These are phyloP conservation scores for Cicer arietinum DNA, from an alignment of 306 rosid genomes.

Conservation along the genomic window DNA sequence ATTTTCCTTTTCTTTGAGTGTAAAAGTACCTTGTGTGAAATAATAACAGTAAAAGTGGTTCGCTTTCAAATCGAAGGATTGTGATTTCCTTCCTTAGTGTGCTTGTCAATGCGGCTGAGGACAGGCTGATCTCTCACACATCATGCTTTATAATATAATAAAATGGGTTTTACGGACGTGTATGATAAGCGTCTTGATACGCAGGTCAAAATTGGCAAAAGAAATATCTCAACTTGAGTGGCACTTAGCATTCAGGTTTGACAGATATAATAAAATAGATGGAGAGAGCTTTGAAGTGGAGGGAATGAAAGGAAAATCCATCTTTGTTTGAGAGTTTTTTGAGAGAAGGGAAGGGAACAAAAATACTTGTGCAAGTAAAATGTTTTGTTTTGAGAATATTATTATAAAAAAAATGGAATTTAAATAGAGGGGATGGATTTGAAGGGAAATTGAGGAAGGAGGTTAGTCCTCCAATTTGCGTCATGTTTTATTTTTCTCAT, in stretches of 20 bases:
- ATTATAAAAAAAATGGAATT: no score
- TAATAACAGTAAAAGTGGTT: slow-evolving; percentile 52
- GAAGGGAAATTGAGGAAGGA: no score
- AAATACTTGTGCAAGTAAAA: not conserved
- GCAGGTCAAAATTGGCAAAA: not conserved
- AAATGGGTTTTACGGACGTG: not conserved
- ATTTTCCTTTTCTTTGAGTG: slow-evolving; percentile 60
- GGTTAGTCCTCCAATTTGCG: no score
- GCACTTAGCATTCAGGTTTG: not conserved
- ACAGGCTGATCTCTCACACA: slow-evolving; percentile 12
- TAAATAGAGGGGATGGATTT: no score
- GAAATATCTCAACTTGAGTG: not conserved
- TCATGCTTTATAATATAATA: slow-evolving; percentile 20
- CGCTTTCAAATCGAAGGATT: slow-evolving; percentile 38
- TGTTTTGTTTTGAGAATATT: no score
- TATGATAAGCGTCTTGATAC: not conserved
- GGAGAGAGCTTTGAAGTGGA: not conserved
- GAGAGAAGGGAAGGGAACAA: not conserved
- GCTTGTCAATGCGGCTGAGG: slow-evolving; percentile 17
- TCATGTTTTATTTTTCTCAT: no score
- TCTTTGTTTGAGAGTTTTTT: not conserved
- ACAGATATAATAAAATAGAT: not conserved
- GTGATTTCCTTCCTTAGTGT: not conserved
- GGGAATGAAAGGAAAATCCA: not conserved
- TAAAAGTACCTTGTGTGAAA: slow-evolving; percentile 62